A percentile compares a stretch with the other conserved stretches of the same genome.
Conservation (phyloP, 2,329 filamentous ascomycete species). For the Nothopassalora personata region DNA sequence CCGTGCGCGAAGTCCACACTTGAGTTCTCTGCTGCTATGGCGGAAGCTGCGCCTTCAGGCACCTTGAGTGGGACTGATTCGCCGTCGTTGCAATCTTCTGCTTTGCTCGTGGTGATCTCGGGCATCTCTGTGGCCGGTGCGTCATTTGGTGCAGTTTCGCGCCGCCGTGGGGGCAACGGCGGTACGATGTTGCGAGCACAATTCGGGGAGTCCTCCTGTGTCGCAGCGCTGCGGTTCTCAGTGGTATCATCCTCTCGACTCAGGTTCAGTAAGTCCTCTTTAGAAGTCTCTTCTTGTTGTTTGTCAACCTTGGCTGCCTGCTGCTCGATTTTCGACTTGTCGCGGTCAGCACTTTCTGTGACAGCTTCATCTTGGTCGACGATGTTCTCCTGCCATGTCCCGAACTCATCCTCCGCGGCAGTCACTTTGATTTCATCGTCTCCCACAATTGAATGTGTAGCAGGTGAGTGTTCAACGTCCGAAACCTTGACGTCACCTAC, state of each 20-base stretch:
- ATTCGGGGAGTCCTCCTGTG: neutral
- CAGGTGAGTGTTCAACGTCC: neutral
- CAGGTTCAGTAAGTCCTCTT: slow-evolving; percentile 4
- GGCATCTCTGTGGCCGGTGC: neutral
- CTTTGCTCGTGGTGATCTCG: neutral
- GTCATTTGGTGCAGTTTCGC: neutral
- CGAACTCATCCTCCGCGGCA: slow-evolving; percentile 15
- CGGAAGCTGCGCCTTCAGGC: slow-evolving; percentile 9
- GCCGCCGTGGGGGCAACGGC: slow-evolving; percentile 9
- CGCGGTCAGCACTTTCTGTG: neutral
- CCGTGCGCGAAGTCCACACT: slow-evolving; percentile 11
- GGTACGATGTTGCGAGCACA: slow-evolving; percentile 4
- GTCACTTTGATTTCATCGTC: neutral
- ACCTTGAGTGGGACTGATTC: slow-evolving; percentile 3
- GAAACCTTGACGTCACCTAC: neutral
- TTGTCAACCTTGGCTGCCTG: neutral
- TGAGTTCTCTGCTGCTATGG: slow-evolving; percentile 14
- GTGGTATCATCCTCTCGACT: neutral
- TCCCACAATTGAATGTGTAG: too few species aligned
- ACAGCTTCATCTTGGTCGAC: neutral
- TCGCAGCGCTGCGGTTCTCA: neutral
- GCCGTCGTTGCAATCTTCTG: neutral
- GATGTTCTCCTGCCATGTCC: slow-evolving; percentile 18
- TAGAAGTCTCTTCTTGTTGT: neutral
- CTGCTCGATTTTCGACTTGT: too few species aligned